Evolutionary conservation across 2,329 filamentous ascomycete genomes (phyloP).

Genomic region (Apiospora phragmitis): DNA sequence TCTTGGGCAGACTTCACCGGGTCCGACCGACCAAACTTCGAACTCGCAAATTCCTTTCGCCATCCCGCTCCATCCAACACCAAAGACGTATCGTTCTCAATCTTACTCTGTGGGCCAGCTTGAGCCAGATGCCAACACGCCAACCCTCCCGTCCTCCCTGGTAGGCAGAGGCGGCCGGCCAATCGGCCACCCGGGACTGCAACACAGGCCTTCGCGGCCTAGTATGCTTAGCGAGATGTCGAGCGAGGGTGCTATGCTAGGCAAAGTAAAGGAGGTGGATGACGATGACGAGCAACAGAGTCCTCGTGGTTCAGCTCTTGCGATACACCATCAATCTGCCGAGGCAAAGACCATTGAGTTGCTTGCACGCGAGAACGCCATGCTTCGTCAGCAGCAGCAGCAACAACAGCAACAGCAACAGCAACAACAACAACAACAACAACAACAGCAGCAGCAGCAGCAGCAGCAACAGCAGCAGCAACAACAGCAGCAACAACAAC

Average conservation of each 20-base stretch:
- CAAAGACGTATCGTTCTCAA: slow-evolving; percentile 91
- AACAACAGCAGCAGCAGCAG: slow-evolving; percentile 11
- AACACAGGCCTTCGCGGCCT: slow-evolving; percentile 78
- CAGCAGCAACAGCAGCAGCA: slow-evolving; percentile 17
- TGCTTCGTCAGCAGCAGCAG: slow-evolving; percentile 58
- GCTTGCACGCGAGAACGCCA: slow-evolving; percentile 62
- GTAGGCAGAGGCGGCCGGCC: slow-evolving; percentile 53
- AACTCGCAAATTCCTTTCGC: slow-evolving; percentile 77
- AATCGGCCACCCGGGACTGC: slow-evolving; percentile 66
- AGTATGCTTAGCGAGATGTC: slow-evolving; percentile 76
- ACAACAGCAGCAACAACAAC: not conserved
- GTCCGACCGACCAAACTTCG: slow-evolving; percentile 51
- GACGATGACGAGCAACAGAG: slow-evolving; percentile 60
- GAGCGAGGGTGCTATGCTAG: slow-evolving; percentile 60
- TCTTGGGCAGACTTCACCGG: slow-evolving; percentile 50
- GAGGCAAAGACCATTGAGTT: slow-evolving; percentile 65
- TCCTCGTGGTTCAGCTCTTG: slow-evolving; percentile 55
- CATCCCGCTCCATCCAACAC: slow-evolving; percentile 85
- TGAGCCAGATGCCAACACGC: slow-evolving; percentile 61
- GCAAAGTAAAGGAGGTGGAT: slow-evolving; percentile 70
- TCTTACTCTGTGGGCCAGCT: slow-evolving; percentile 95
- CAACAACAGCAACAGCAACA: slow-evolving; percentile 34
- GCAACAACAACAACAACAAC: slow-evolving; percentile 27
- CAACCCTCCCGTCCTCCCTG: slow-evolving; percentile 48
- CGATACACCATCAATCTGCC: slow-evolving; percentile 53